phyloP scores from a whole-genome alignment of 768 basidiomycete species.

The Calocybe gangraenosa region DNA sequence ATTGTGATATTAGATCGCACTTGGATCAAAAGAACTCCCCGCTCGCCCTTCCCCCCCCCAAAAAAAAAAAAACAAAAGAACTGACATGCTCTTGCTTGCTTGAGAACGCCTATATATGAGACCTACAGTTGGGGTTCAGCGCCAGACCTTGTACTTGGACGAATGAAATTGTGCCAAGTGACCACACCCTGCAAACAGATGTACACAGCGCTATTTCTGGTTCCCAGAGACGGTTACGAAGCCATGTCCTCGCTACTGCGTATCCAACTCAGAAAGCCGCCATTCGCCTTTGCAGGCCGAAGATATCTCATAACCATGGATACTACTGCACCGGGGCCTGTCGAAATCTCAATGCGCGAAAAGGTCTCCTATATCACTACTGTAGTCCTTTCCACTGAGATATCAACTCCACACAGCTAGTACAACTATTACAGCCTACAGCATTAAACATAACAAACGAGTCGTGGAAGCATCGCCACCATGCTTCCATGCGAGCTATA shows the following conservation, averaged over 20 bases:
- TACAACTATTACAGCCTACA: constrained; percentile 53
- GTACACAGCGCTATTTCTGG: no score
- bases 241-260: constrained; percentile 16
- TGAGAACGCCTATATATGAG: no score
- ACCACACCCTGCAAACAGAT: no score
- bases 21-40: no score
- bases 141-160: no score
- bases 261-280: constrained; percentile 10
- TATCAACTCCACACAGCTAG: constrained; percentile 43
- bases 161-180: no score
- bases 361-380: constrained; percentile 38
- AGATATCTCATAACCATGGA: constrained; percentile 18
- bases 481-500: constrained; percentile 73
- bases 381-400: constrained; percentile 16
- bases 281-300: constrained; percentile 2
- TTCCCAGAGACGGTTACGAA: no score
- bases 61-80: no score
- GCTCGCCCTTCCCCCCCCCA: no score
- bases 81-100: no score
- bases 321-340: constrained; percentile 35
- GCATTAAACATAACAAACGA: constrained; percentile 72
- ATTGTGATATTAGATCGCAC: background rate
- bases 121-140: no score
- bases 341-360: constrained; percentile 57
- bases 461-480: constrained; percentile 83